Evolutionary conservation across 108 stramenopile genomes (phyloP).

Genomic region (Pseudonitzschia multiseries): DNA sequence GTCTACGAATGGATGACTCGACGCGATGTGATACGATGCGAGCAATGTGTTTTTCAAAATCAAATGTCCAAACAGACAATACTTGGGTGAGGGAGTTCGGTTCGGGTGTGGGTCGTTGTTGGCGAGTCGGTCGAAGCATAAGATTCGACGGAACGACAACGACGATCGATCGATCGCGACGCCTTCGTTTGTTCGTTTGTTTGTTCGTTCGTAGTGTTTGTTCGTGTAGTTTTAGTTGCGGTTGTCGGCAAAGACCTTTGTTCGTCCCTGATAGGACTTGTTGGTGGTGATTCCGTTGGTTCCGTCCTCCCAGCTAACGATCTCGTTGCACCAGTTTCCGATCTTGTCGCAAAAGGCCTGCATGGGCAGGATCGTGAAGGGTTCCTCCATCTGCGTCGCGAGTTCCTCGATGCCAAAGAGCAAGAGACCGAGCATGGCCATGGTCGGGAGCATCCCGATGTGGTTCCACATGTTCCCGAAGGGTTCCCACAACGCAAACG

Average conservation of each 20-base stretch:
- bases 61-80: too few relatives aligned
- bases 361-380: conserved; percentile 84
- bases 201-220: too few relatives aligned
- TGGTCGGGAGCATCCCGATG: conserved; percentile 71
- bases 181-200: too few relatives aligned
- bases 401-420: conserved; percentile 88
- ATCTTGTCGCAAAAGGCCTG: conserved; percentile 81
- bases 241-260: background rate
- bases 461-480: conserved; percentile 76
- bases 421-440: conserved; percentile 56
- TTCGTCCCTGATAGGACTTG: conserved; percentile 23
- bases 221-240: background rate
- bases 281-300: conserved; percentile 39
- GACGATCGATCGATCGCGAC: too few relatives aligned
- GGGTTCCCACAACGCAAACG: conserved; percentile 72
- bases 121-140: too few relatives aligned
- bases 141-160: too few relatives aligned
- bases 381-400: conserved; percentile 82
- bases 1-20: too few relatives aligned
- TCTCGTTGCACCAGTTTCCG: conserved; percentile 49
- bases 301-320: conserved; percentile 39
- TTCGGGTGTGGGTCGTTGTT: too few relatives aligned
- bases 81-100: too few relatives aligned
- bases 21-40: too few relatives aligned
- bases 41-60: too few relatives aligned